Percentiles rank a stretch among this genome's conserved stretches.
These are phyloP conservation scores for Dryadomyces quercus-mongolicae DNA, from an alignment of 2,329 filamentous ascomycete genomes.

Conservation along the genomic window DNA sequence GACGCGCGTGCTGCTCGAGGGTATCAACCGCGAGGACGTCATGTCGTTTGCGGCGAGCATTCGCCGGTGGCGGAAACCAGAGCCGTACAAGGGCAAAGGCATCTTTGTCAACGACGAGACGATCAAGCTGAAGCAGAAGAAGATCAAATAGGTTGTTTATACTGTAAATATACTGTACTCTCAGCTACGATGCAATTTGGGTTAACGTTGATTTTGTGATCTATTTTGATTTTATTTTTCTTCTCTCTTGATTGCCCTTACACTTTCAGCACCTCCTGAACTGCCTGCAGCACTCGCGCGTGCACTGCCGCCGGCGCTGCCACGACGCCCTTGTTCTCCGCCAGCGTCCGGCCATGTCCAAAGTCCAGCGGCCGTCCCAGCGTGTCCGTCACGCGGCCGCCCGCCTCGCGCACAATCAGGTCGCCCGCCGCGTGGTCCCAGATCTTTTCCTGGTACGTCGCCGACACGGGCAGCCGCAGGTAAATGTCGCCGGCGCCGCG, in stretches of 20 bases:
- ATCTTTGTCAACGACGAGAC: conserved; percentile 98
- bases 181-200: too few relatives aligned
- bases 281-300: conserved; percentile 61
- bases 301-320: conserved; percentile 73
- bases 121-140: conserved; percentile 97
- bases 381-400: conserved; percentile 83
- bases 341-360: conserved; percentile 70
- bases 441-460: conserved; percentile 94
- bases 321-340: conserved; percentile 86
- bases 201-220: not conserved
- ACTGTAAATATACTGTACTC: not conserved
- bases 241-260: conserved; percentile 10
- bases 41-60: conserved; percentile 88
- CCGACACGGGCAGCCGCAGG: conserved; percentile 67
- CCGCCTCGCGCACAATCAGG: conserved; percentile 86
- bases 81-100: conserved; percentile 99
- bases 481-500: conserved; percentile 92
- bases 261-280: conserved; percentile 60
- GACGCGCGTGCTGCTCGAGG: conserved; percentile 82
- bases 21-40: conserved; percentile 72
- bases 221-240: conserved; percentile 1
- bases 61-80: conserved; percentile 75
- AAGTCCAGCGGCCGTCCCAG: conserved; percentile 80
- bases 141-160: conserved; percentile 59
- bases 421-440: conserved; percentile 98